phyloP scores from a whole-genome alignment of 495 filamentous ascomycete species.

The Xylaria castorea region DNA sequence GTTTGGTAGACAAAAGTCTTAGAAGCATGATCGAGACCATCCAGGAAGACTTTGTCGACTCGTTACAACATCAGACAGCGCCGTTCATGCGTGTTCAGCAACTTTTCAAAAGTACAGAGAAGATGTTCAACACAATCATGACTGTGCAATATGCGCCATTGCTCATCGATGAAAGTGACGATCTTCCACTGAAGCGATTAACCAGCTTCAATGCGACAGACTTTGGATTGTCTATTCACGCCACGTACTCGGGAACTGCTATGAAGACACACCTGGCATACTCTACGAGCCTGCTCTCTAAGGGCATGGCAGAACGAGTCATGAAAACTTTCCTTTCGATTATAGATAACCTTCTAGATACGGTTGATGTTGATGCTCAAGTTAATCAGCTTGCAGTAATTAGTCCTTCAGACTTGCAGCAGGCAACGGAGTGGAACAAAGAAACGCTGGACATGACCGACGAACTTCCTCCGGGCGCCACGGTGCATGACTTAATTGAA shows the following conservation, averaged over 20 bases:
- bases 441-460: background rate
- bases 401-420: conserved; percentile 10
- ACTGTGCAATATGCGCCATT: conserved; percentile 21
- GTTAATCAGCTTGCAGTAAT: background rate
- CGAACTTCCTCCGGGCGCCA: background rate
- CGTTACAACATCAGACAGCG: conserved; percentile 13
- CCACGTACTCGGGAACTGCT: background rate
- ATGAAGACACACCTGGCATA: conserved; percentile 8
- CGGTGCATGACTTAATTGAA: conserved; percentile 6
- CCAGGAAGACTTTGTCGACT: conserved; percentile 12
- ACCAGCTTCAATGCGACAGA: conserved; percentile 12
- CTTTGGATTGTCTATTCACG: conserved; percentile 8
- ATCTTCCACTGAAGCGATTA: background rate
- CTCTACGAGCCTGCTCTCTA: conserved; percentile 9
- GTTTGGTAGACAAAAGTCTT: conserved; percentile 28
- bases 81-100: conserved; percentile 16
- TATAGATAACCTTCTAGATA: conserved; percentile 2
- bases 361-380: background rate
- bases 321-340: conserved; percentile 13
- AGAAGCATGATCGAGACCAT: conserved; percentile 6
- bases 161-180: conserved; percentile 9
- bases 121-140: conserved; percentile 18
- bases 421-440: conserved; percentile 8
- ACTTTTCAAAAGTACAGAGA: conserved; percentile 11
- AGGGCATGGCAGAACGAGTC: conserved; percentile 8